Percentiles rank a stretch among this genome's conserved stretches.
phyloP scores from a whole-genome alignment of 2,329 filamentous ascomycete genomes.

The Fusarium metavorans region DNA sequence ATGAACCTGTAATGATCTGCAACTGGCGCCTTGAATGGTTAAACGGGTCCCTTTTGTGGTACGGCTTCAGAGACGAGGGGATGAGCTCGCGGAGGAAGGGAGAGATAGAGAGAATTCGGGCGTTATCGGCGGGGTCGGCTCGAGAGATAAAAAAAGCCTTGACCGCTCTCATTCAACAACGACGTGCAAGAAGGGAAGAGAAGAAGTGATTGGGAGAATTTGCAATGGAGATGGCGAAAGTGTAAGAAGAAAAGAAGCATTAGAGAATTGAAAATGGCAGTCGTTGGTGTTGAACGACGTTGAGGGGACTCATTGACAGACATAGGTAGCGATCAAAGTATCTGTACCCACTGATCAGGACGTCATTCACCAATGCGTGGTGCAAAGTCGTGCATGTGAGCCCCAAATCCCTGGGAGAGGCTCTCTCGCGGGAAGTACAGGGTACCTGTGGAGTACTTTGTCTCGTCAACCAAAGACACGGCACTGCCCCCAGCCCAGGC shows the following conservation, averaged over 20 bases:
- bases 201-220: background rate
- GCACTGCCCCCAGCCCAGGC: background rate
- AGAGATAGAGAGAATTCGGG: slow-evolving; percentile 25
- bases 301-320: slow-evolving; percentile 13
- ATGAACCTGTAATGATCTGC: background rate
- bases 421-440: slow-evolving; percentile 20
- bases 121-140: slow-evolving; percentile 26
- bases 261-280: slow-evolving; percentile 12
- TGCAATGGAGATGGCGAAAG: background rate
- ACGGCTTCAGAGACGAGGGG: slow-evolving; percentile 12
- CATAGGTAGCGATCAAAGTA: slow-evolving; percentile 23
- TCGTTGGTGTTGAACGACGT: slow-evolving; percentile 28
- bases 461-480: slow-evolving; percentile 9
- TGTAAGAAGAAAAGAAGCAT: background rate
- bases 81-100: background rate
- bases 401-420: background rate
- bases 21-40: background rate
- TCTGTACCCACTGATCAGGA: slow-evolving; percentile 24
- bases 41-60: slow-evolving; percentile 5
- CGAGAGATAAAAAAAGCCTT: slow-evolving; percentile 5
- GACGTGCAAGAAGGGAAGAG: background rate
- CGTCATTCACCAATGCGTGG: slow-evolving; percentile 24
- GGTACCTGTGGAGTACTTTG: slow-evolving; percentile 19
- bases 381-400: slow-evolving; percentile 12
- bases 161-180: slow-evolving; percentile 12